phyloP scores from a whole-genome alignment of 805 yeast species.

The Metschnikowia baotianmanensis region DNA sequence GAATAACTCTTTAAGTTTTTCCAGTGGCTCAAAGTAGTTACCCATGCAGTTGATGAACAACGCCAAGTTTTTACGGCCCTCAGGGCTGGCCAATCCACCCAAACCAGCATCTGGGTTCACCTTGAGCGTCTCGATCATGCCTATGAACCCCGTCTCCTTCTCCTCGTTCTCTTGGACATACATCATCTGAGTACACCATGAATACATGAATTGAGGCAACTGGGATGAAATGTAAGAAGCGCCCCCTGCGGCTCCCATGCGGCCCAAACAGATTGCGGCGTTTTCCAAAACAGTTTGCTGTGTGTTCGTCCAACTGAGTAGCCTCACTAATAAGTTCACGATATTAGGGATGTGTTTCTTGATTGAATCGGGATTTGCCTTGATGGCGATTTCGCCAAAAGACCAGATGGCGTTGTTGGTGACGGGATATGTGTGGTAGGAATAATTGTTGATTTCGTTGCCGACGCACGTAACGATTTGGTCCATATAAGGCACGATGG shows the following conservation, averaged over 20 bases:
- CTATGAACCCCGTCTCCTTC: slow-evolving; percentile 82
- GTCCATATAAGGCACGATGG: slow-evolving; percentile 47
- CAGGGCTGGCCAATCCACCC: slow-evolving; percentile 43
- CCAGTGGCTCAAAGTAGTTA: slow-evolving; percentile 50
- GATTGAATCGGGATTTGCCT: slow-evolving; percentile 45
- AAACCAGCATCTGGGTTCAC: slow-evolving; percentile 63
- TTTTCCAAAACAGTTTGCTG: slow-evolving; percentile 75
- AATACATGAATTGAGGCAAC: slow-evolving; percentile 52
- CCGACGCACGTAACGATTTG: slow-evolving; percentile 64
- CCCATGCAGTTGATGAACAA: slow-evolving; percentile 60
- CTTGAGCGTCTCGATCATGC: slow-evolving; percentile 70
- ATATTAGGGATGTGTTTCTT: slow-evolving; percentile 54
- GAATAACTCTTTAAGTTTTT: slow-evolving; percentile 43
- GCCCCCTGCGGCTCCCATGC: slow-evolving; percentile 61
- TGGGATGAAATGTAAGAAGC: slow-evolving; percentile 54
- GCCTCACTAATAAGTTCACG: slow-evolving; percentile 54
- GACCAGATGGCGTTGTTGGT: slow-evolving; percentile 94
- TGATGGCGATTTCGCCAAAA: slow-evolving; percentile 78
- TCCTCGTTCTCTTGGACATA: slow-evolving; percentile 78
- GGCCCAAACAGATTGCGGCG: slow-evolving; percentile 84
- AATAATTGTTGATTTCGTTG: slow-evolving; percentile 58
- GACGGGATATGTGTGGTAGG: slow-evolving; percentile 54
- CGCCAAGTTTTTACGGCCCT: slow-evolving; percentile 47
- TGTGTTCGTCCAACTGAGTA: slow-evolving; percentile 52
- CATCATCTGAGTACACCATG: slow-evolving; percentile 72